Conservation (phyloP, 2,329 filamentous ascomycete species). For the Penicillium sclerotigenum region DNA sequence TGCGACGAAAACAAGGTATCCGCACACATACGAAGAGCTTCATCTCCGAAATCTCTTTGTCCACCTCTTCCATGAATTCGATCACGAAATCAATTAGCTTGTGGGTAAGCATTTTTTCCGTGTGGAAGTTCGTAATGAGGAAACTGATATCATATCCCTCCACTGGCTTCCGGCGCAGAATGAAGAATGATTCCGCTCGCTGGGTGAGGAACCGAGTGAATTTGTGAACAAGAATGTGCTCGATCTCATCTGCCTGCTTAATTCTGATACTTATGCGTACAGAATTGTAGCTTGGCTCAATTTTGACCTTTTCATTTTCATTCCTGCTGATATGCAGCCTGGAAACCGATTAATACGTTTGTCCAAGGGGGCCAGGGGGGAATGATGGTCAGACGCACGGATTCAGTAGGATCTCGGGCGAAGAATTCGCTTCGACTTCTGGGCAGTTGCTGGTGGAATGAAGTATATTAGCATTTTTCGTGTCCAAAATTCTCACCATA, state of each 20-base stretch:
- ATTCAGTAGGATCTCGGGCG: conserved; percentile 89
- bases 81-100: conserved; percentile 99
- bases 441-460: conserved; percentile 71
- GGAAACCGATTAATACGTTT: neutral
- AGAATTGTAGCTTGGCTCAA: conserved; percentile 95
- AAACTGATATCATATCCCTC: conserved; percentile 99
- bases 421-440: conserved; percentile 77
- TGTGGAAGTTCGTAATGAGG: conserved; percentile 97
- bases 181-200: conserved; percentile 94
- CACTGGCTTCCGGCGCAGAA: conserved; percentile 89
- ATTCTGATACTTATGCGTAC: conserved; percentile 97
- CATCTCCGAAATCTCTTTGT: conserved; percentile 99
- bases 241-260: conserved; percentile 99
- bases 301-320: conserved; percentile 93
- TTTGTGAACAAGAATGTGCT: conserved; percentile 86
- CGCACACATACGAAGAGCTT: conserved; percentile 84
- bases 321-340: conserved; percentile 79
- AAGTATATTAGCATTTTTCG: neutral
- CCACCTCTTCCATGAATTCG: conserved; percentile 99
- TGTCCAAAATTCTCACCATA: neutral
- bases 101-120: conserved; percentile 97
- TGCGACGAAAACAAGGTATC: neutral
- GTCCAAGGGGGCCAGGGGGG: neutral
- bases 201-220: conserved; percentile 96
- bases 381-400: conserved; percentile 45